Evolutionary conservation across 805 yeast genomes (phyloP), one percentile per base, ranked within the genome.

Genomic region (Metschnikowia colocasiae): DNA sequence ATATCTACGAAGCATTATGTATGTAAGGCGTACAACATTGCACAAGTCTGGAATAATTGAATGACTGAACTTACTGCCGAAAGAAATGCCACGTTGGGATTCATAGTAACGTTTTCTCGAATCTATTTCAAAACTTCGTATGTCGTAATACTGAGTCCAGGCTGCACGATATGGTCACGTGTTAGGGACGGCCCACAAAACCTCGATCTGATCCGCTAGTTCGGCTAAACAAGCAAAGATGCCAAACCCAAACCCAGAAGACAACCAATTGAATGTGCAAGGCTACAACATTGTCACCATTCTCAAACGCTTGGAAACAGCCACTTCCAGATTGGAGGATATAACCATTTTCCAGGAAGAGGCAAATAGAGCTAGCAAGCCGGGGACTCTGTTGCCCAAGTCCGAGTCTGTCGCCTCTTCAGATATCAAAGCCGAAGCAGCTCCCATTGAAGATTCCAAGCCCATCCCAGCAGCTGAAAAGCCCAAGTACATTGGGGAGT

Each of bases 321-420:
- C 97, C 30, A 88, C 97, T 8, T 84, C 96, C 5, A 81, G 97
- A 41, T 79, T 90, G 56, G 97, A 90, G 61, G 97, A 90, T 64
- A 82, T 90, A 39, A 87, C 95, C 26, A 76, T 85, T 45, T 83
- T 77, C 63, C 95, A 88, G 61, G 87, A 83, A 57, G 81, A 79
- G 32, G 73, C 78, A 40, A 59, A 71, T 44, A 70, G 68, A 47
- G 38, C 50, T 35, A 47, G 44, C 32, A 36, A 44, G 20, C 32
- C 40, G 38, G 37, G 46, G 20, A 47, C 43, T 30, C 52, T 51
- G 26, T 46, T 29, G 37, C 45, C 42, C 18, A 25, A 25, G 23
- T 19, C 37, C 33, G 33, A n/a, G 15, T 15, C 35, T 6, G 34
- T n/a, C 29, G 27, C 34, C 19, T 16, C 45, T 9, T 15, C 19